Evolutionary conservation across 352 stramenopile genomes (phyloP).

Genomic region (Aphanomyces cochlioides): DNA sequence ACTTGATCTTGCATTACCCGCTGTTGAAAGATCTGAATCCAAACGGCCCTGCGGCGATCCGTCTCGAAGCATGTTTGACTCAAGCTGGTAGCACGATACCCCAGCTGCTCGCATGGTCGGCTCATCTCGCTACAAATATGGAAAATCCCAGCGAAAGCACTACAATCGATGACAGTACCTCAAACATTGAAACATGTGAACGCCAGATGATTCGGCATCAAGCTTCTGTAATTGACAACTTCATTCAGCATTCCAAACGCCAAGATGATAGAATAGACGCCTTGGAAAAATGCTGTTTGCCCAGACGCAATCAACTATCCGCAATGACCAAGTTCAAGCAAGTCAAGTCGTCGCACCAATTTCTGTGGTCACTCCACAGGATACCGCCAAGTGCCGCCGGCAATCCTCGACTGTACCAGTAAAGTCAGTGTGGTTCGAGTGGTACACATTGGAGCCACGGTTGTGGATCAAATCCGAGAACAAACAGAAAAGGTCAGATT

Average conservation of each 20-base stretch:
- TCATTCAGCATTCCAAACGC: not conserved
- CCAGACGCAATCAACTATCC: not conserved
- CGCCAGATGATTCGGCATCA: not conserved
- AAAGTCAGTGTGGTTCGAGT: constrained; percentile 31
- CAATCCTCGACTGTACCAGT: not conserved
- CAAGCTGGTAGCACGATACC: not conserved
- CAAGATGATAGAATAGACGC: constrained; percentile 1
- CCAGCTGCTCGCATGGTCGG: not conserved
- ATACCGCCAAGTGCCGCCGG: not conserved
- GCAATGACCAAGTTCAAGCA: not conserved
- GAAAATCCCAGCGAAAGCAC: not conserved
- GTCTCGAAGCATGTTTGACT: not conserved
- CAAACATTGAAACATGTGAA: not conserved
- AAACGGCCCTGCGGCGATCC: not conserved
- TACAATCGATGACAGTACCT: not conserved
- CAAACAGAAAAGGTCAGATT: constrained; percentile 28
- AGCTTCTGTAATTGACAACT: not conserved
- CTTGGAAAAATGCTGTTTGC: not conserved
- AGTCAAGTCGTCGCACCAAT: not conserved
- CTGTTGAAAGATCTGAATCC: not conserved
- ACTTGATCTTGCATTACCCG: constrained; percentile 1
- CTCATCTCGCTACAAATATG: not conserved
- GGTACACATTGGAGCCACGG: constrained; percentile 33
- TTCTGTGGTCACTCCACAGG: not conserved
- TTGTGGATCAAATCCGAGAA: constrained; percentile 25